Evolutionary conservation across 2,329 filamentous ascomycete species (phyloP), one percentile per base, ranked within the genome.

Genomic region (Fusarium lateritium): DNA sequence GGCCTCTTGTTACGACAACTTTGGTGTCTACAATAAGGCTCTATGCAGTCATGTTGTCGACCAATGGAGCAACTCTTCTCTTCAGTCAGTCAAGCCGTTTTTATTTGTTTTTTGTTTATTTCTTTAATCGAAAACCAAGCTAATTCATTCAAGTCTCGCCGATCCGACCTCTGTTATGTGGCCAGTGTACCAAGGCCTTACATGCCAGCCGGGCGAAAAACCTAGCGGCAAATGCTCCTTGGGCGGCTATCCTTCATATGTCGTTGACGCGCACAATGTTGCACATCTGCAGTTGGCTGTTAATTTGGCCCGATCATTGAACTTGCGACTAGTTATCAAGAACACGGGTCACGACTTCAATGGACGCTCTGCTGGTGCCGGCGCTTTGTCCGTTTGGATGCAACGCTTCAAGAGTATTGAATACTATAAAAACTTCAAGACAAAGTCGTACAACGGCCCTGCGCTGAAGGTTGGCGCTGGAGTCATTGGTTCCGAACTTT

Each of bases 391-490:
- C 6, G 79, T 90, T 52, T 89, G 88, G 83, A 89, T 83, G 10
- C 86, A 89, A 60, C 76, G 82, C 62, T 81, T 89, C 55, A 84
- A 87, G 71, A 77, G 81, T 22, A 74, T 76, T 31, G 44, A 76
- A 49, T 62, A 70, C 42, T 75, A 73, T 56, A 64, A 72, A 40
- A 55, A 53, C 31, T 50, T 47, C 21, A 56, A 67, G 43, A 60
- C 60, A 2, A 64, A 71, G 17, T 55, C 55, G 5, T 80, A 85
- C 73, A 71, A 67, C 4, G 85, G 86, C 1, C 77, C 82, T 3
- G 87, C 86, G 1, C 81, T 89, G 67, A 88, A 86, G 73, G 77
- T 87, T 19, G 86, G 85, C 3, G 81, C 85, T 11, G 87, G 87
- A 54, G 82, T 89, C 10, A 80, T 86, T 59, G 84, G 83, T 5